Conservation (phyloP, 2,329 filamentous ascomycete genomes). For the Thermothelomyces thermophilus region DNA sequence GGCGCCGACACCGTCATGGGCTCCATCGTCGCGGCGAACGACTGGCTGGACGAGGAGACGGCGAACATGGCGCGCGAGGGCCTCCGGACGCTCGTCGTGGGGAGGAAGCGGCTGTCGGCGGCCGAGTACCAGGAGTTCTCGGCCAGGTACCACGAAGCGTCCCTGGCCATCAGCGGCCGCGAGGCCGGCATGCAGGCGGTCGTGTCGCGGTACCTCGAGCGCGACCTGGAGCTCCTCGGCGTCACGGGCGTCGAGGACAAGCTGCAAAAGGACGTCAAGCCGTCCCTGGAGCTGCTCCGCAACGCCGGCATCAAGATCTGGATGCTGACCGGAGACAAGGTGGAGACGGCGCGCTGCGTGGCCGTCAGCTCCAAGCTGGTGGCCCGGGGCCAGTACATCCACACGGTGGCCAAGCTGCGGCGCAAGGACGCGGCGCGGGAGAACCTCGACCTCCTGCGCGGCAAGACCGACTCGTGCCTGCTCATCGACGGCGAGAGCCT, state of each 20-base stretch:
- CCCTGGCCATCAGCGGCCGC: conserved; percentile 69
- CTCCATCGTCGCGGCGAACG: conserved; percentile 89
- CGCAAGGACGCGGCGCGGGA: conserved; percentile 81
- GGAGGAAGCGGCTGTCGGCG: conserved; percentile 75
- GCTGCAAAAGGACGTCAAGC: conserved; percentile 90
- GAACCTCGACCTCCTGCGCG: conserved; percentile 78
- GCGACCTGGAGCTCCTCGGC: conserved; percentile 84
- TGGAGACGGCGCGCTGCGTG: conserved; percentile 94
- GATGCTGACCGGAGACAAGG: conserved; percentile 99
- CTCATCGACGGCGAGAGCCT: conserved; percentile 94
- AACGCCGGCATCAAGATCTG: conserved; percentile 99
- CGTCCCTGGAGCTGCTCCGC: conserved; percentile 85
- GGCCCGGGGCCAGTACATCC: conserved; percentile 87
- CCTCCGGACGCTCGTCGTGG: conserved; percentile 85
- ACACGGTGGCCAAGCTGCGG: conserved; percentile 81
- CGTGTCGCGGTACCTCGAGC: conserved; percentile 74
- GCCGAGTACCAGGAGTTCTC: conserved; percentile 80
- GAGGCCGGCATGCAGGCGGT: conserved; percentile 77
- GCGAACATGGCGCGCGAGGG: conserved; percentile 99
- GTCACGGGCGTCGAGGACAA: conserved; percentile 98
- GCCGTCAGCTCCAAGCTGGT: conserved; percentile 93
- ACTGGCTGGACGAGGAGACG: conserved; percentile 98
- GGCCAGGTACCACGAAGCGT: conserved; percentile 67
- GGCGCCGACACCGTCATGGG: conserved; percentile 98
- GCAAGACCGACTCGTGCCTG: conserved; percentile 79